phyloP scores from a whole-genome alignment of 106 monocot species.

The Platanthera zijinensis region DNA sequence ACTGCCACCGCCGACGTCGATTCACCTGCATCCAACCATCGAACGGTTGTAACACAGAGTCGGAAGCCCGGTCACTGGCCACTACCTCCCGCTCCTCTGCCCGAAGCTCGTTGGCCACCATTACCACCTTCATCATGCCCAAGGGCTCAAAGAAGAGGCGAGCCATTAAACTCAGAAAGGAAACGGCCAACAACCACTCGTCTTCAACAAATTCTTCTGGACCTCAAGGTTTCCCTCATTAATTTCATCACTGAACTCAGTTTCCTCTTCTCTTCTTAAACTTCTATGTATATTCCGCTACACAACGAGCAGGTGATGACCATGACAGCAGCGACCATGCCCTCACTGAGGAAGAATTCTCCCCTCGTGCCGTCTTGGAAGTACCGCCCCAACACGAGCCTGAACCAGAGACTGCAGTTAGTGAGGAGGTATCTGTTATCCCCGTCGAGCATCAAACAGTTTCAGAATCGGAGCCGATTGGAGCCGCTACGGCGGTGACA shows the following conservation, averaged over 20 bases:
- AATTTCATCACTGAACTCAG: not conserved
- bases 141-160: constrained; percentile 23
- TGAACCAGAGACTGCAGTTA: not conserved
- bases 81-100: no score
- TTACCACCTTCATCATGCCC: constrained; percentile 10
- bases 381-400: not conserved
- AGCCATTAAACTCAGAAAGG: constrained; percentile 13
- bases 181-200: not conserved
- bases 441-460: not conserved
- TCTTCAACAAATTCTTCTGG: not conserved
- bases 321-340: not conserved
- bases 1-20: no score
- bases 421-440: not conserved
- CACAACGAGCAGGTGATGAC: not conserved
- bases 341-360: not conserved
- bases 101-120: not conserved
- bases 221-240: not conserved
- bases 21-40: no score
- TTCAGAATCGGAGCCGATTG: not conserved
- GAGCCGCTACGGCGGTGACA: not conserved
- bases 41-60: no score
- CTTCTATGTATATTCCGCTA: no score
- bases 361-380: not conserved
- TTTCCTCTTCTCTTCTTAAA: not conserved
- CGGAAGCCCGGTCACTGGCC: no score